These are phyloP conservation scores for Poteriospumella lacustris DNA, from an alignment of 108 stramenopile genomes.

Conservation along the genomic window DNA sequence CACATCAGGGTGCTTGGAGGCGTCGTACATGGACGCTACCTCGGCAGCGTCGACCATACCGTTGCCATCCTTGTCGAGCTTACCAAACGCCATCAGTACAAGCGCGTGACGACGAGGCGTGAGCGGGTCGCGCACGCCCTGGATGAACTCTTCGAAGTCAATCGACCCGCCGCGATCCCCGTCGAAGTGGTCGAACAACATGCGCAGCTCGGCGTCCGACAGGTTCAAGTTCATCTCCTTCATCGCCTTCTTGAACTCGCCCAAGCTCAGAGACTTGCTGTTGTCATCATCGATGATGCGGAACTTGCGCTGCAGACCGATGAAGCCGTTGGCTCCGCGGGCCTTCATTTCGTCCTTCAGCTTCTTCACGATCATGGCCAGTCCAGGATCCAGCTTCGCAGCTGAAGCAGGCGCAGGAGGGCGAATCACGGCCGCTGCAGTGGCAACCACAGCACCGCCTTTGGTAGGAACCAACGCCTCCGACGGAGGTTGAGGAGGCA, in stretches of 20 bases:
- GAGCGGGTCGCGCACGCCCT: slow-evolving; percentile 45
- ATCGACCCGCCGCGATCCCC: slow-evolving; percentile 41
- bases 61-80: slow-evolving; percentile 37
- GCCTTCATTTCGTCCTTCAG: slow-evolving; percentile 22
- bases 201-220: slow-evolving; percentile 50
- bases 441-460: neutral
- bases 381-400: neutral
- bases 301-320: slow-evolving; percentile 45
- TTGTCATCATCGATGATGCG: slow-evolving; percentile 55
- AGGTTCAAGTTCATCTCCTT: slow-evolving; percentile 46
- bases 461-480: neutral
- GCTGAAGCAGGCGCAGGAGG: neutral
- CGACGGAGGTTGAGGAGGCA: neutral
- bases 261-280: slow-evolving; percentile 33
- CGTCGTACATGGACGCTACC: slow-evolving; percentile 36
- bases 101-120: slow-evolving; percentile 22
- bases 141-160: slow-evolving; percentile 45
- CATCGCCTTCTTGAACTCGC: slow-evolving; percentile 57
- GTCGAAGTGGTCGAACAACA: slow-evolving; percentile 48
- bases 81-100: slow-evolving; percentile 33
- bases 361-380: neutral
- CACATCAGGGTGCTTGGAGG: slow-evolving; percentile 41
- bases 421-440: neutral
- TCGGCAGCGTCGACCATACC: slow-evolving; percentile 45
- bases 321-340: slow-evolving; percentile 42